Evolutionary conservation across 495 filamentous ascomycete genomes (phyloP), one percentile per base, ranked within the genome.

Genomic region (Talaromyces borbonicus): DNA sequence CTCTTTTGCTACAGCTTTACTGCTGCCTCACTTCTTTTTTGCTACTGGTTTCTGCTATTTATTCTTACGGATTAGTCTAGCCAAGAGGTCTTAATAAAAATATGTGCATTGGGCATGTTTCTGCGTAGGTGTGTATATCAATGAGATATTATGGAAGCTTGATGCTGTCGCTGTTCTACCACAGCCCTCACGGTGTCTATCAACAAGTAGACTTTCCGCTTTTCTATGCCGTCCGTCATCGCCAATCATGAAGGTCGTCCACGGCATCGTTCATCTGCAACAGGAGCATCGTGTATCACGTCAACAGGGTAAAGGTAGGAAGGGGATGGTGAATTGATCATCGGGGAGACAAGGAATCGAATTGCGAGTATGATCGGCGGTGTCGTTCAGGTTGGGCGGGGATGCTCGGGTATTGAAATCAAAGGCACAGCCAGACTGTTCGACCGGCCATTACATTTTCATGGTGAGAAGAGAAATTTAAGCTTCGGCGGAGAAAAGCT

Each of bases 401-500:
- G 27, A 36, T 33, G 41, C 18, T 6, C 1, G 47, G 26, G 27
- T 30, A 31, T 35, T 41, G 33, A n/a, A n/a, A n/a, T n/a, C n/a
- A n/a, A n/a, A n/a, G n/a, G n/a, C n/a, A n/a, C n/a, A n/a, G n/a
- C n/a, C n/a, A n/a, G n/a, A n/a, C n/a, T n/a, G n/a, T n/a, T n/a
- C 54, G 54, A 52, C 52, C 36, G 27, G 25, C 26, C 29, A 20
- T 25, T 45, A 19, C 32, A 32, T 15, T 31, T 24, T 16, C 18
- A 15, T 30, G 26, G 43, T 39, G 30, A 46, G 14, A 41, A 48
- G 27, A 36, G 9, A 29, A 15, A 25, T 58, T 56, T 64, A 64
- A 46, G 43, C 43, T 48, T 72, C 69, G 62, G 75, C 70, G 33
- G 65, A 58, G 69, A 96, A 89, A 33, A 95, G 69, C 53, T 75